These are phyloP conservation scores for Paramecium caudatum DNA, from an alignment of 73 alveolate genomes.

Conservation along the genomic window DNA sequence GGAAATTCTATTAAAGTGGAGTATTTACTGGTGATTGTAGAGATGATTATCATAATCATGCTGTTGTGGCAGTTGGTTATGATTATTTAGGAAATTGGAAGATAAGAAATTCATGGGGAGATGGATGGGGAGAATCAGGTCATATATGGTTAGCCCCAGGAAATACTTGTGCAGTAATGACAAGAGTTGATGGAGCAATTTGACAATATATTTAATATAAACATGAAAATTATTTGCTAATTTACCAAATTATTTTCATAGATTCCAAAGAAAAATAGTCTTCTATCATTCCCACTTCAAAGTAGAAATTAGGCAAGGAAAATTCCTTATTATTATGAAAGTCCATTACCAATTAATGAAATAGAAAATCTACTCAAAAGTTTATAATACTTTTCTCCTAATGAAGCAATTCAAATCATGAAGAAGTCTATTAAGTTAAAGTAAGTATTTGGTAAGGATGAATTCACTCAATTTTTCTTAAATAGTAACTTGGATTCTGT, in stretches of 20 bases:
- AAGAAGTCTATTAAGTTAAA: background rate
- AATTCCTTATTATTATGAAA: background rate
- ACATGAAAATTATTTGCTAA: background rate
- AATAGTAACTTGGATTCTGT: background rate
- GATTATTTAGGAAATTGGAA: constrained; percentile 71
- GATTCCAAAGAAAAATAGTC: background rate
- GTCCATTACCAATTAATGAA: background rate
- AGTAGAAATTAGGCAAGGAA: constrained; percentile 9
- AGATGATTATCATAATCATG: constrained; percentile 76
- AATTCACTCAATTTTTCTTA: background rate
- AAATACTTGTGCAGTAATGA: constrained; percentile 72
- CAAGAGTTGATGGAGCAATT: constrained; percentile 59
- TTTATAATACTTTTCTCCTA: background rate
- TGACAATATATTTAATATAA: background rate
- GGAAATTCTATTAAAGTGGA: constrained; percentile 83
- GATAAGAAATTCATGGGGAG: constrained; percentile 72
- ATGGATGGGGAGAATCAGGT: constrained; percentile 65
- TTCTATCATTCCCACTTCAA: background rate
- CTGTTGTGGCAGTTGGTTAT: constrained; percentile 76
- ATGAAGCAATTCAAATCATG: constrained; percentile 34
- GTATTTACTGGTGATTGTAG: constrained; percentile 77
- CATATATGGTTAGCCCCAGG: constrained; percentile 68
- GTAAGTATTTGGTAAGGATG: constrained; percentile 2
- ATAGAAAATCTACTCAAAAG: constrained; percentile 43
- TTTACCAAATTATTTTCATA: constrained; percentile 16